Evolutionary conservation across 108 stramenopile genomes (phyloP), one percentile per base, ranked within the genome.

Genomic region (Poteriospumella lacustris): DNA sequence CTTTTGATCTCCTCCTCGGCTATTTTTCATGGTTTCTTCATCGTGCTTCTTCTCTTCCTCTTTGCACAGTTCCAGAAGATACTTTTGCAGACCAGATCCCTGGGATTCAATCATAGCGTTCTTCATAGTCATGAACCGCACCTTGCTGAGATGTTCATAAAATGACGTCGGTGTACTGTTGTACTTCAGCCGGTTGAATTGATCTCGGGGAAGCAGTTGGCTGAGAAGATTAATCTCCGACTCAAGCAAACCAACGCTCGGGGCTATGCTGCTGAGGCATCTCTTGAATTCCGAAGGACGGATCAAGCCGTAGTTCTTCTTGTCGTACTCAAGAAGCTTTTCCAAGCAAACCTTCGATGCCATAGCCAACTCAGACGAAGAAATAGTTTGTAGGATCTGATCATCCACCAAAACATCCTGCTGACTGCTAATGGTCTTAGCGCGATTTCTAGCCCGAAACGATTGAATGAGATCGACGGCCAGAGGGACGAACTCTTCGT

Each of bases 401-500:
- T 69, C 83, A 80, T 83, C 80, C 19, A 84, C 41, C 15, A 79
- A 43, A 38, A 79, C 41, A 31, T 78, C 68, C 44, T 52, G 59
- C 19, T 68, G 80, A 39, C 42, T 29, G 68, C 47, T 44, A 34
- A 81, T 39, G 39, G 60, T 44, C n/a, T 84, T 79, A 26, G 80
- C 84, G 0, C 59, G 42, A 9, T 42, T 33, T 29, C 79, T 39
- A 26, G 82, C 84, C 0, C 69, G 80, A 58, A 86, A 85, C 34
- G 81, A 75, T 44, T 82, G 75, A 26, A 82, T 76, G 0, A 86
- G 47, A 73, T 86, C 84, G 58, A 84, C 64, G 15, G 84, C 84
- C 79, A 86, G 40, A 36, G 85, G 85, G 39, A 86, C 43, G 39
- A 86, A 86, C 64, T 85, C 85, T 31, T 75, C 38, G 79, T 86